Evolutionary conservation across 345 rosid genomes (phyloP).

Genomic region (Heritiera littoralis): DNA sequence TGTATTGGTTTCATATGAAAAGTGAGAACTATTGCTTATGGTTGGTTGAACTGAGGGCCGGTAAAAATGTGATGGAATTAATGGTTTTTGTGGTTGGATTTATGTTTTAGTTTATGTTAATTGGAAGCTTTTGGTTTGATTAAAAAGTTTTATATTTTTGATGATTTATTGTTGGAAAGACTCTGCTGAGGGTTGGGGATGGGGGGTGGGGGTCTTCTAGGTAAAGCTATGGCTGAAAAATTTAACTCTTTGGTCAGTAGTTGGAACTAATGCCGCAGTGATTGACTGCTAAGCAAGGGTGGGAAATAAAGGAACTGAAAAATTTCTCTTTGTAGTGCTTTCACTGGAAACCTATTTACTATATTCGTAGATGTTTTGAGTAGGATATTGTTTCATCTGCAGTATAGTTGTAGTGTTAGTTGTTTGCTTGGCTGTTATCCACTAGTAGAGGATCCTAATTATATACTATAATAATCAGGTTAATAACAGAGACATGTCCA

Average conservation of each 20-base stretch:
- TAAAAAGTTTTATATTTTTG: neutral
- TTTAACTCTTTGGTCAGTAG: neutral
- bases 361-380: neutral
- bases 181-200: neutral
- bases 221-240: neutral
- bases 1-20: neutral
- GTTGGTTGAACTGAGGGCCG: neutral
- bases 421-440: neutral
- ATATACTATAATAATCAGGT: slow-evolving; percentile 50
- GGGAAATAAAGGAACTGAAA: neutral
- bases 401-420: neutral
- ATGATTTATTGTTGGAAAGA: neutral
- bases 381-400: neutral
- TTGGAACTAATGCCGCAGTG: neutral
- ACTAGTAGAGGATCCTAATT: slow-evolving; percentile 13
- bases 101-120: neutral
- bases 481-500: slow-evolving; percentile 86
- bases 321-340: neutral
- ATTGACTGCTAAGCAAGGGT: neutral
- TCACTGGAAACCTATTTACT: neutral
- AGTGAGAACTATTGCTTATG: neutral
- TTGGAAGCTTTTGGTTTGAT: slow-evolving; percentile 6
- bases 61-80: slow-evolving; percentile 6
- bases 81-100: slow-evolving; percentile 6
- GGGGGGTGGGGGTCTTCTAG: neutral